phyloP scores from a whole-genome alignment of 139 green algal species.

The Haematococcus lacustris region DNA sequence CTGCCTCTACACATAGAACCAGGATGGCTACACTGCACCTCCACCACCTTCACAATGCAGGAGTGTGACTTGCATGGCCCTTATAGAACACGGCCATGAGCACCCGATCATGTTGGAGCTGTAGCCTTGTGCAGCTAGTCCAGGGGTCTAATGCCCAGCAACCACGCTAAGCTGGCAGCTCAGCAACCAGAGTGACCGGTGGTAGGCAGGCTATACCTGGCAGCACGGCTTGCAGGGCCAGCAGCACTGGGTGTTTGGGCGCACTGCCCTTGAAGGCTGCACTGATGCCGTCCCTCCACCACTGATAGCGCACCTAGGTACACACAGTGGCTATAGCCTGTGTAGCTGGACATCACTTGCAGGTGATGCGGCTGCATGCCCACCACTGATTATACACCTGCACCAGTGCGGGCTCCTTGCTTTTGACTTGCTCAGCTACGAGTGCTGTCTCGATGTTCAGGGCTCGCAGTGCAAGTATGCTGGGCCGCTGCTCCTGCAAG shows the following conservation, averaged over 20 bases:
- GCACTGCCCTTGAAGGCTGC: conserved; percentile 18
- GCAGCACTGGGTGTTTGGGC: conserved; percentile 46
- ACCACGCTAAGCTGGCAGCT: no score
- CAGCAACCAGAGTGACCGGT: no score
- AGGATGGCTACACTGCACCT: no score
- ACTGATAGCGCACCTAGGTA: conserved; percentile 68
- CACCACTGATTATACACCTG: no score
- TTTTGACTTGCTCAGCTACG: conserved; percentile 37
- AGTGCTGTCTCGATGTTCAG: conserved; percentile 69
- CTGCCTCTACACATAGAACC: no score
- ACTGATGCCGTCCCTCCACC: conserved; percentile 72
- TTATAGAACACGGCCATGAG: not conserved
- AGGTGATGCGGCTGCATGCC: no score
- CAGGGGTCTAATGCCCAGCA: not conserved
- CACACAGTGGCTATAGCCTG: no score
- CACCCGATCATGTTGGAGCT: not conserved
- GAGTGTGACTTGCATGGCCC: not conserved
- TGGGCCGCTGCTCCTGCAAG: conserved; percentile 45
- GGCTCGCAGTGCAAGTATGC: conserved; percentile 61
- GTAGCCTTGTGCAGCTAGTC: not conserved
- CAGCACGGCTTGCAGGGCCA: conserved; percentile 28
- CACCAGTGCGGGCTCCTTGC: conserved; percentile 12
- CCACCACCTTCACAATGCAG: not conserved
- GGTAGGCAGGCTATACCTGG: no score
- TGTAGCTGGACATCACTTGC: no score